phyloP scores from a whole-genome alignment of 2,329 filamentous ascomycete species.

The Alternaria sp. region DNA sequence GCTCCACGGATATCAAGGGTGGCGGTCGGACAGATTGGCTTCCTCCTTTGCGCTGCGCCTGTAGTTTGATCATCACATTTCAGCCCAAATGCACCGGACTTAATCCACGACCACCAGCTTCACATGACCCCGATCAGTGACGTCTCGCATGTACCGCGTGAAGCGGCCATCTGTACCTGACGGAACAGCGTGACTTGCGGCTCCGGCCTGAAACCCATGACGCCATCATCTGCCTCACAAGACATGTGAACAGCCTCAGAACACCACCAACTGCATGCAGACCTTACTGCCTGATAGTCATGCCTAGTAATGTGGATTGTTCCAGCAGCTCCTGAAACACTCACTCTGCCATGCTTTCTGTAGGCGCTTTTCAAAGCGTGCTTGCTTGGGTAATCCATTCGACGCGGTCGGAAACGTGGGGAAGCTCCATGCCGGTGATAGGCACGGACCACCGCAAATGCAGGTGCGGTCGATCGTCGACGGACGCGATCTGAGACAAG shows the following conservation, averaged over 20 bases:
- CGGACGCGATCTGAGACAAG: conserved; percentile 19
- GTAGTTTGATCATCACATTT: conserved; percentile 33
- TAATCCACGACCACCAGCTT: conserved; percentile 17
- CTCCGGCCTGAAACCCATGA: conserved; percentile 44
- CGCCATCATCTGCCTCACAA: conserved; percentile 41
- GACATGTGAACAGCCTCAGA: conserved; percentile 2
- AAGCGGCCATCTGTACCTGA: conserved; percentile 29
- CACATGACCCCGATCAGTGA: conserved; percentile 9
- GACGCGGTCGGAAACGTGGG: conserved; percentile 20
- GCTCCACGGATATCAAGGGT: conserved; percentile 1
- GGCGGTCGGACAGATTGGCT: conserved; percentile 17
- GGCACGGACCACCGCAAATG: conserved; percentile 30
- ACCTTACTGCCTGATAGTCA: neutral
- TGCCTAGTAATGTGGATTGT: neutral
- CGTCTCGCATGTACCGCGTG: conserved; percentile 17
- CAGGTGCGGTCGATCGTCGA: conserved; percentile 27
- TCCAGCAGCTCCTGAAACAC: neutral
- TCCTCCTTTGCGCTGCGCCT: conserved; percentile 29
- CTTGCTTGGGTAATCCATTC: conserved; percentile 8
- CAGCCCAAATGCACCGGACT: conserved; percentile 32
- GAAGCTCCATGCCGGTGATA: conserved; percentile 21
- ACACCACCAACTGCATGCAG: conserved; percentile 4
- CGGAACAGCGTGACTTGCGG: conserved; percentile 44
- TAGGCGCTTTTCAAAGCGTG: conserved; percentile 2
- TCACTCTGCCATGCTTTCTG: neutral